Conservation (phyloP, 108 stramenopile species). For the Fistulifera pelliculosa region DNA sequence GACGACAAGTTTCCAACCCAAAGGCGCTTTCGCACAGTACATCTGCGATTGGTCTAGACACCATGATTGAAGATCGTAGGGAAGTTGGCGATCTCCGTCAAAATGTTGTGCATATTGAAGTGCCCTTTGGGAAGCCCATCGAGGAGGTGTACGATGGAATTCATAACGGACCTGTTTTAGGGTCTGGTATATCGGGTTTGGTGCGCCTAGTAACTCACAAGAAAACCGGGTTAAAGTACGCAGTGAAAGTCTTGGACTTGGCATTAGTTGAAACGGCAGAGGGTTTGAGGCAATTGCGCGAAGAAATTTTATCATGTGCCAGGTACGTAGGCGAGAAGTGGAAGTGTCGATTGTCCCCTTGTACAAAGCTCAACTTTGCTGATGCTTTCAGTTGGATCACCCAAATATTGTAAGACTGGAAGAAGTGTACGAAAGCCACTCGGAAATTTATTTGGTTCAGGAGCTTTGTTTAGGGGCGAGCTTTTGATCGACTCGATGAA, state of each 20-base stretch:
- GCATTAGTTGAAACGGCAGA: constrained; percentile 64
- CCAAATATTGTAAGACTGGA: constrained; percentile 81
- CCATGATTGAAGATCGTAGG: constrained; percentile 46
- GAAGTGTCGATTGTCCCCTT: no score
- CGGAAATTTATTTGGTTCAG: constrained; percentile 84
- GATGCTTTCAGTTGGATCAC: constrained; percentile 61
- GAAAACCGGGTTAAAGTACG: constrained; percentile 62
- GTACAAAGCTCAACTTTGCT: no score
- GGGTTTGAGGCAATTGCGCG: constrained; percentile 62
- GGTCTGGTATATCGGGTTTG: constrained; percentile 70
- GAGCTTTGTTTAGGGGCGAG: constrained; percentile 95
- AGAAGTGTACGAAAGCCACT: constrained; percentile 75
- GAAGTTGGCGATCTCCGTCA: constrained; percentile 22
- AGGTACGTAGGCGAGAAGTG: constrained; percentile 6
- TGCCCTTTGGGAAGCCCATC: constrained; percentile 81
- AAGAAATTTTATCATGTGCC: constrained; percentile 88
- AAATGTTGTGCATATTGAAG: constrained; percentile 77
- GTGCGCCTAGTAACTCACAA: constrained; percentile 70
- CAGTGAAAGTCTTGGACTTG: constrained; percentile 80
- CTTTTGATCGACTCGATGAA: constrained; percentile 88
- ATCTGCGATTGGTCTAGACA: constrained; percentile 42
- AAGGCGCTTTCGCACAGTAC: constrained; percentile 31
- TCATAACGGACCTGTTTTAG: constrained; percentile 73
- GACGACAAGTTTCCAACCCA: constrained; percentile 5
- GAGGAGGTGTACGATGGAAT: constrained; percentile 83